These are phyloP conservation scores for Vanrija humicola DNA, from an alignment of 1,284 basidiomycete genomes.

Conservation along the genomic window DNA sequence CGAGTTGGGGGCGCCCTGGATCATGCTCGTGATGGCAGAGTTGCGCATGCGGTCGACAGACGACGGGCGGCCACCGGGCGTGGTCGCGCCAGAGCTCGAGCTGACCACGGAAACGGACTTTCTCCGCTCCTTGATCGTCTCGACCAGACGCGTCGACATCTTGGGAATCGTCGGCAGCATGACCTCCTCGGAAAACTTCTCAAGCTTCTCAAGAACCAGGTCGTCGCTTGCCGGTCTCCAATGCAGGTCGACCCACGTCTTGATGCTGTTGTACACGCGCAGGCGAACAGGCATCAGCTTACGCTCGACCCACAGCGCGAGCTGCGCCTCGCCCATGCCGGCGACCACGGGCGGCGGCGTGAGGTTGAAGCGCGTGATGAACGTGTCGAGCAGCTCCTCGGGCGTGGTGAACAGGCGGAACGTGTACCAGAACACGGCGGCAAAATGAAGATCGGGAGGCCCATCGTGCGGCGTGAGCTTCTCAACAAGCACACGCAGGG, in stretches of 20 bases:
- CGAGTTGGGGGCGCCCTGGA: slow-evolving; percentile 1
- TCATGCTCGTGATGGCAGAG: slow-evolving; percentile 1
- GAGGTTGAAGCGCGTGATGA: slow-evolving; percentile 79
- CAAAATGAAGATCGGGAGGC: slow-evolving; percentile 73
- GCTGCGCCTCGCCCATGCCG: slow-evolving; percentile 54
- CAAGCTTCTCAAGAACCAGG: slow-evolving; percentile 45
- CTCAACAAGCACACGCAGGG: slow-evolving; percentile 80
- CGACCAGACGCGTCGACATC: slow-evolving; percentile 39
- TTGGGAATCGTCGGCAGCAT: slow-evolving; percentile 31
- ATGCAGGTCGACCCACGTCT: slow-evolving; percentile 85
- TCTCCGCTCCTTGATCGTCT: slow-evolving; percentile 9
- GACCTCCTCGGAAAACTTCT: slow-evolving; percentile 44
- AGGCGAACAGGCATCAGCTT: slow-evolving; percentile 85
- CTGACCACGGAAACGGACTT: background rate
- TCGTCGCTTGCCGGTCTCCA: slow-evolving; percentile 70
- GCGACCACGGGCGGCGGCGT: slow-evolving; percentile 40
- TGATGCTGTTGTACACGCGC: slow-evolving; percentile 85
- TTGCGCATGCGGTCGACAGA: slow-evolving; percentile 19
- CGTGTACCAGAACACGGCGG: slow-evolving; percentile 87
- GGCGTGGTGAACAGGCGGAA: slow-evolving; percentile 92
- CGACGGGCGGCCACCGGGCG: slow-evolving; percentile 10
- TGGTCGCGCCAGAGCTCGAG: slow-evolving; percentile 1
- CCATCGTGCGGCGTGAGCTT: slow-evolving; percentile 95
- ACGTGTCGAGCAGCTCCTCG: slow-evolving; percentile 64
- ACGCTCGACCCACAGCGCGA: slow-evolving; percentile 71